A percentile compares a stretch with the other conserved stretches of the same genome.
Conservation (phyloP, 1,139 yeast species). For the Hyphopichia buzzinii region DNA sequence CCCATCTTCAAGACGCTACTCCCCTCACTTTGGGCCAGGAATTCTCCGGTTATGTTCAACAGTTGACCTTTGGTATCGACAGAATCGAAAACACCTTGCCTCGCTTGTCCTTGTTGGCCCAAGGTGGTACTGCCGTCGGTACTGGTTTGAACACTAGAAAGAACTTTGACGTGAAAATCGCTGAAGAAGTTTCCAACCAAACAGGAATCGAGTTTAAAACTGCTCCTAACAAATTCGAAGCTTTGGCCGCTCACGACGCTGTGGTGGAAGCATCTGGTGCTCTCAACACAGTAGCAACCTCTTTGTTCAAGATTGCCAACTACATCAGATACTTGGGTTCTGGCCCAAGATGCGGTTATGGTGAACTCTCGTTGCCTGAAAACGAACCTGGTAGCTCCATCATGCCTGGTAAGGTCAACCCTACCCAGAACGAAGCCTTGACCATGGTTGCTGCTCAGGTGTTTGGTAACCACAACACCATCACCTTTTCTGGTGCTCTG, state of each 20-base stretch:
- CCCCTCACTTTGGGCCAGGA: slow-evolving; percentile 98
- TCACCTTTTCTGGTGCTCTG: slow-evolving; percentile 96
- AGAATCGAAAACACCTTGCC: slow-evolving; percentile 79
- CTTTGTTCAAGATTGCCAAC: slow-evolving; percentile 93
- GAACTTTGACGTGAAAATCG: slow-evolving; percentile 85
- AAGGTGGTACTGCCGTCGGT: slow-evolving; percentile 99
- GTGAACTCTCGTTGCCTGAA: slow-evolving; percentile 92
- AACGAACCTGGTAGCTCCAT: slow-evolving; percentile 99
- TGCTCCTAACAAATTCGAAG: slow-evolving; percentile 98
- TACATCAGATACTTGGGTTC: slow-evolving; percentile 98
- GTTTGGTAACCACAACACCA: slow-evolving; percentile 91
- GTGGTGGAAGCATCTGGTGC: slow-evolving; percentile 98
- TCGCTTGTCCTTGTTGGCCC: slow-evolving; percentile 80
- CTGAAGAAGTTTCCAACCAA: slow-evolving; percentile 72
- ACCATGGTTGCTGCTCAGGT: slow-evolving; percentile 99
- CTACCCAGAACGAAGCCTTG: slow-evolving; percentile 97
- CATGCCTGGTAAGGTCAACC: slow-evolving; percentile 99
- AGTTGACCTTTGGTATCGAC: slow-evolving; percentile 83
- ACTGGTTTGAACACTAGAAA: slow-evolving; percentile 92
- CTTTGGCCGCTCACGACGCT: slow-evolving; percentile 98
- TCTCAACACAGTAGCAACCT: slow-evolving; percentile 88
- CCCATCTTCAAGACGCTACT: slow-evolving; percentile 98
- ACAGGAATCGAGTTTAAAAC: slow-evolving; percentile 89
- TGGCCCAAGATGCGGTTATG: slow-evolving; percentile 99
- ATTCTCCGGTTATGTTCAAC: slow-evolving; percentile 94